Base-by-base conservation (phyloP, 192 early-diverging fungal genomes). In the Ambispora gerdemannii region DNA sequence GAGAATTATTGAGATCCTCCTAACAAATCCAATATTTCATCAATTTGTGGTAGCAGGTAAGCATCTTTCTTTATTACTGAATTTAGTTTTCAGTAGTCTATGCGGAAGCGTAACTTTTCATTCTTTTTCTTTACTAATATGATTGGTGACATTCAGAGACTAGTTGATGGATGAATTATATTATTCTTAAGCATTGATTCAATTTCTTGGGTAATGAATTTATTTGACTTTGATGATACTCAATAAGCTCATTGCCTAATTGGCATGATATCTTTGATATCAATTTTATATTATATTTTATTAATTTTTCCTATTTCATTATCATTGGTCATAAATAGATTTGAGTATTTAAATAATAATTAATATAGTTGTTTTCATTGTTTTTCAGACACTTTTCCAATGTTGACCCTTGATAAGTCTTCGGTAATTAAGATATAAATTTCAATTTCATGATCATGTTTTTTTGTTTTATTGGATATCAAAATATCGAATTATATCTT, bases 21-120 rank as follows among this genome's bases (percentile, higher is more conserved):
- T 0, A 83, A 60, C 0, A 50, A 43, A 19, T 77, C 76, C 4
- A 84, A 28, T 2, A 77, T 22, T 1, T 86, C 77, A 4, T 82
- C 72, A 19, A 87, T 83, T 25, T 73, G 27, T 0, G 86, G 85
- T 3, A 87, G 50, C 3, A 84, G n/a, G n/a, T n/a, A n/a, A n/a
- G n/a, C n/a, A n/a, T n/a, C n/a, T n/a, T n/a, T n/a, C n/a, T n/a
- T n/a, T 82, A 50, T 82, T 84, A 8, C 69, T 71, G 4, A 55
- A 68, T 87, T 88, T 7, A 90, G 56, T 4, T 56, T 74, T 4
- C 80, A 47, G 50, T 87, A 88, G 50, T 87, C 81, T 3, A 86
- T 35, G 32, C 74, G 71, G 20, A 75, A 34, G 0, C 74, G 27
- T 11, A 71, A 43, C 22, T 58, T 63, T 6, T 60, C 55, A 2